phyloP scores from a whole-genome alignment of 495 filamentous ascomycete genomes.

The Haplographium delicatum region DNA sequence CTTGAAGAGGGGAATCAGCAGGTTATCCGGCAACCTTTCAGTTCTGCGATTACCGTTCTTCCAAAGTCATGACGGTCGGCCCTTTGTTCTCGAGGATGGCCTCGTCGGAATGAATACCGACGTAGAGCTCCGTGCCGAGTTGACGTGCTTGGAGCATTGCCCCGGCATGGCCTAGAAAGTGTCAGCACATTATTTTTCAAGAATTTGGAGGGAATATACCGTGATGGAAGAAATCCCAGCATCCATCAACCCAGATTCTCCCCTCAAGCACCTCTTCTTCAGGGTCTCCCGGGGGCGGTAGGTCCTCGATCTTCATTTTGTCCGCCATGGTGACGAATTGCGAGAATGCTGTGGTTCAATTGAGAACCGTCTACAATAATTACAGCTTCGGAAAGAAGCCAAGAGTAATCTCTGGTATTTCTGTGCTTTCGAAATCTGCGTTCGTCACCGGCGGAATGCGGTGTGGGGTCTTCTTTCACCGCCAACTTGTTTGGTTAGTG shows the following conservation, averaged over 20 bases:
- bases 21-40: conserved; percentile 3
- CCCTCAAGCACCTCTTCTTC: conserved; percentile 50
- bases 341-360: neutral
- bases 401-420: no score
- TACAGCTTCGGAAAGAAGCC: no score
- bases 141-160: conserved; percentile 90
- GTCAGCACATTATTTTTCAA: conserved; percentile 1
- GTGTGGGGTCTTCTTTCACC: no score
- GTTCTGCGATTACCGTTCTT: conserved; percentile 61
- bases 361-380: no score
- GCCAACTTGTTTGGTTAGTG: no score
- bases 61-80: conserved; percentile 91
- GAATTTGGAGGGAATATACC: neutral
- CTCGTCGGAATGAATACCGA: conserved; percentile 92
- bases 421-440: no score
- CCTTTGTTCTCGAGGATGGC: conserved; percentile 95
- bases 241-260: conserved; percentile 95
- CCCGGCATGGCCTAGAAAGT: conserved; percentile 74
- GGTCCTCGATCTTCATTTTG: conserved; percentile 1
- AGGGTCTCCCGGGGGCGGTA: conserved; percentile 19
- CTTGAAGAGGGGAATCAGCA: conserved; percentile 23
- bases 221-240: conserved; percentile 98
- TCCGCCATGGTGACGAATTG: conserved; percentile 2
- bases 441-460: no score
- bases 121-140: conserved; percentile 78